Percentiles rank a stretch among this genome's conserved stretches.
These are phyloP conservation scores for Kazachstania bromeliacearum DNA, from an alignment of 805 yeast species.

Conservation along the genomic window DNA sequence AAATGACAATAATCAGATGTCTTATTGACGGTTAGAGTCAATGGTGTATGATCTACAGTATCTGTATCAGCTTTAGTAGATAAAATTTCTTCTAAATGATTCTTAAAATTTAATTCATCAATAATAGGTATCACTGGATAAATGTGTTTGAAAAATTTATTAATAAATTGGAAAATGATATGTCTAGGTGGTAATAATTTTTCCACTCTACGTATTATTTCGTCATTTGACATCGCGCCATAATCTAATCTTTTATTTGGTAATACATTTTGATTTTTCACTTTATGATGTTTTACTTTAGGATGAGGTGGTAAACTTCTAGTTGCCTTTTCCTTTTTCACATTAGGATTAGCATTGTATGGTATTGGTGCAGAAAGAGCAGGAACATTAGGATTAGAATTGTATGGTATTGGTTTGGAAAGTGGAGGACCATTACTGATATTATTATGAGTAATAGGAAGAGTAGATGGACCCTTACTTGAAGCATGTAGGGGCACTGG, in stretches of 20 bases:
- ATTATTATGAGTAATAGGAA: background rate
- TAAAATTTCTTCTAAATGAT: slow-evolving; percentile 24
- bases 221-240: slow-evolving; percentile 11
- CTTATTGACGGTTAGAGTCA: slow-evolving; percentile 24
- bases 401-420: background rate
- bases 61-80: slow-evolving; percentile 1
- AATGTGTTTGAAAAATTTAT: slow-evolving; percentile 47
- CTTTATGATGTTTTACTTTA: background rate
- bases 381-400: background rate
- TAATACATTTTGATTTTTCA: background rate
- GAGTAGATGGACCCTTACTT: background rate
- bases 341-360: background rate
- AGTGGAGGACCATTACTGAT: no score
- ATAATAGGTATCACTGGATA: slow-evolving; percentile 61
- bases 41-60: slow-evolving; percentile 12
- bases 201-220: slow-evolving; percentile 25
- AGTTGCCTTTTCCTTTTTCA: background rate
- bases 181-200: slow-evolving; percentile 44
- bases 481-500: background rate
- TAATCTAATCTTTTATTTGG: slow-evolving; percentile 2
- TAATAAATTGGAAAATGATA: slow-evolving; percentile 46
- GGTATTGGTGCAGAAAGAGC: background rate
- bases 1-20: slow-evolving; percentile 34
- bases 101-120: slow-evolving; percentile 40
- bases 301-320: background rate